phyloP scores from a whole-genome alignment of 345 rosid species.

The thale cress (Arabidopsis thaliana) region TAIR10.1 NC_003076.8:21334501-21335000 shows the following conservation, averaged over 20 bases:
- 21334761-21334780: too few relatives aligned
- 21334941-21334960: slow-evolving; percentile 59
- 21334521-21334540: slow-evolving; percentile 68
- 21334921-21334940: slow-evolving; percentile 46
- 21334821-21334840: slow-evolving; percentile 1
- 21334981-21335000: slow-evolving; percentile 83
- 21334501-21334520: slow-evolving; percentile 68
- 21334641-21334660: too few relatives aligned
- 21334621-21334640: not conserved
- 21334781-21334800: too few relatives aligned
- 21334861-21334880: not conserved
- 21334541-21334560: slow-evolving; percentile 59
- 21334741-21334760: too few relatives aligned
- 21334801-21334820: not conserved
- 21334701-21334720: too few relatives aligned
- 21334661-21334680: too few relatives aligned
- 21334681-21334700: too few relatives aligned
- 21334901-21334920: slow-evolving; percentile 22
- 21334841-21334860: not conserved
- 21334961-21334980: slow-evolving; percentile 71
- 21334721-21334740: too few relatives aligned
- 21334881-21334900: not conserved
- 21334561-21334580: slow-evolving; percentile 28
- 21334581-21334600: slow-evolving; percentile 6
- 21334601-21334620: not conserved